phyloP scores from a whole-genome alignment of 306 rosid species.

The Malus domestica region DNA sequence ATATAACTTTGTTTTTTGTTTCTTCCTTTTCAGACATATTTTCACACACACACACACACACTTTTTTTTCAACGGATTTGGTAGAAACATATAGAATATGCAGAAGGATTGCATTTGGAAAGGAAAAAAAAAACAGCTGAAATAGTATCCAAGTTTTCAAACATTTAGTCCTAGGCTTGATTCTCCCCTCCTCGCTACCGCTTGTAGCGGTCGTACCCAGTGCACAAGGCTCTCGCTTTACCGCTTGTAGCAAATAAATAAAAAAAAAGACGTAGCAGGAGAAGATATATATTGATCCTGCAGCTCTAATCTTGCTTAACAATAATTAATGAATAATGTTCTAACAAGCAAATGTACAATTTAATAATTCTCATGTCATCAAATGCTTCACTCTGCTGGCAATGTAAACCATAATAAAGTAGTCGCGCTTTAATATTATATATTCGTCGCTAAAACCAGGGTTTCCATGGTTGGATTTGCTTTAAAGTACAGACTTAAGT shows the following conservation, averaged over 20 bases:
- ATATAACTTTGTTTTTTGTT: conserved; percentile 16
- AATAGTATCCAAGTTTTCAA: neutral
- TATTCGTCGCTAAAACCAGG: neutral
- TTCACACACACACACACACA: conserved; percentile 30
- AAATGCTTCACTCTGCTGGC: neutral
- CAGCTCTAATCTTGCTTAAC: neutral
- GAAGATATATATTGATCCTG: neutral
- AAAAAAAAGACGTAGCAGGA: neutral
- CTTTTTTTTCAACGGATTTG: conserved; percentile 31
- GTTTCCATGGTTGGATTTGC: neutral
- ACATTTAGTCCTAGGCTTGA: neutral
- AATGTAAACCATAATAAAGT: neutral
- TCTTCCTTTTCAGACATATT: conserved; percentile 35
- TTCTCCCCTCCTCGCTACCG: neutral
- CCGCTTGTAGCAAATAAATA: neutral
- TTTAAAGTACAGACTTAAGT: neutral
- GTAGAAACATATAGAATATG: conserved; percentile 15
- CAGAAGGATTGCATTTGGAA: conserved; percentile 9
- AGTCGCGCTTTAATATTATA: neutral
- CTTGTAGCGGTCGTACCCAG: no score
- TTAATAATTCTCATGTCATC: neutral
- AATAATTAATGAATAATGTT: no score
- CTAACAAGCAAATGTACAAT: neutral
- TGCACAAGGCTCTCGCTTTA: no score
- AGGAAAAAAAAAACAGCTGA: neutral